phyloP scores from a whole-genome alignment of 1,284 basidiomycete genomes.

The Cystobasidiaceae sp. region DNA sequence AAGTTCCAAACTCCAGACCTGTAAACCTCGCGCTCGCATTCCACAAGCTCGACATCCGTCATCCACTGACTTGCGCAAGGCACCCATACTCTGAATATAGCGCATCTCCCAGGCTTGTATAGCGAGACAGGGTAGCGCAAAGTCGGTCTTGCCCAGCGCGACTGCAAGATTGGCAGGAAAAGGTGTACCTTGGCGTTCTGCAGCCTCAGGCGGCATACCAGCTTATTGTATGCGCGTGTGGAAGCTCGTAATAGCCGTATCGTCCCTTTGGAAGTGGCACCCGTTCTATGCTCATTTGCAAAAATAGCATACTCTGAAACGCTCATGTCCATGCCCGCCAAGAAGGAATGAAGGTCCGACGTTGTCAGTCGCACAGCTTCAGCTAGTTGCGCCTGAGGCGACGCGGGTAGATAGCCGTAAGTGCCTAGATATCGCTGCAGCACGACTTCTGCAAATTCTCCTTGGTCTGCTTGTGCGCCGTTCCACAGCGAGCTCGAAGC shows the following conservation, averaged over 20 bases:
- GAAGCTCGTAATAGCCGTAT: constrained; percentile 44
- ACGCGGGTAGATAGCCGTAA: constrained; percentile 33
- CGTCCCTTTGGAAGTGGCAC: constrained; percentile 43
- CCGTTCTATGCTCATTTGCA: constrained; percentile 33
- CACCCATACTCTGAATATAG: constrained; percentile 49
- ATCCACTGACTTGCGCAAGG: constrained; percentile 38
- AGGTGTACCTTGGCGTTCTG: constrained; percentile 36
- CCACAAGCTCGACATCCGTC: constrained; percentile 41
- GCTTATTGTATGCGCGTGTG: constrained; percentile 47
- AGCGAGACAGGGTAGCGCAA: constrained; percentile 19
- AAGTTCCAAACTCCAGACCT: constrained; percentile 44
- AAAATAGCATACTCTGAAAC: constrained; percentile 34
- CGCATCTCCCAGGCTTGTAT: constrained; percentile 45
- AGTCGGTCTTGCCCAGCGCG: background rate
- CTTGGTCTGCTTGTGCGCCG: background rate
- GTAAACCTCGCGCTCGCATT: constrained; percentile 37
- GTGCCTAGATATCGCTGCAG: constrained; percentile 38
- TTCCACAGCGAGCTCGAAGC: constrained; percentile 13
- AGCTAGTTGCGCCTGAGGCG: background rate
- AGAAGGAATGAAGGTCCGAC: constrained; percentile 68
- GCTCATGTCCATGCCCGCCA: constrained; percentile 47
- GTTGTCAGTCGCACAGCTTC: constrained; percentile 52
- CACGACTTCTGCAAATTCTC: constrained; percentile 29
- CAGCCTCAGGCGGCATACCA: constrained; percentile 45
- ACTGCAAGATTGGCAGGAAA: constrained; percentile 21